Base-by-base conservation (phyloP, 768 basidiomycete genomes). In the Amanita jacksonii region DNA sequence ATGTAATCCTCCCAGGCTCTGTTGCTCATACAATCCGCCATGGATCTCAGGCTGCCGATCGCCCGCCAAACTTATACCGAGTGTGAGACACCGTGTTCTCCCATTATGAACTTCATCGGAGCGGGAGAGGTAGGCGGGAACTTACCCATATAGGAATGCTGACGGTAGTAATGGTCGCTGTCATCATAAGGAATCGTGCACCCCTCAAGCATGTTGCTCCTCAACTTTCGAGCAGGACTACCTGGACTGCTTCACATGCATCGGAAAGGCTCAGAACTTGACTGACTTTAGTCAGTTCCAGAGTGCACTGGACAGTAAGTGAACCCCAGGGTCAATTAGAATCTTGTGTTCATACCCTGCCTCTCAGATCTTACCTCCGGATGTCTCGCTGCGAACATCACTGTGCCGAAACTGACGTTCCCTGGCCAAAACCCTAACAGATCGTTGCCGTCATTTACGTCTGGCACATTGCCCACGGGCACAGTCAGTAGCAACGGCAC, bases 361-460 rank as follows among this genome's bases (percentile, higher is more conserved):
- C 38, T 13, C 3, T 16, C 27, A 45, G 43, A 20, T 2, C 28
- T 45, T n/a, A 38, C 36, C 16, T 15, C 43, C 2, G 25, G 9
- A 10, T 45, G 44, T n/a, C 5, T 20, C 2, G 28, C 19, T 22
- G 15, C 12, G 4, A 55, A 55, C 13, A 18, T 55, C 43, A 31
- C 28, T 7, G 39, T 58, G 2, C 52, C 59, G 4, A 52, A 43
- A 41, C 48, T 56, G 42, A 56, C 57, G 2, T 47, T 63, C 20
- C 62, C 62, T 2, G 62, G 60, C n/a, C 53, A 58, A 52, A 42
- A 59, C 24, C 51, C 61, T 5, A 52, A 57, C 39, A 54, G 56
- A 16, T 42, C 52, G 8, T 39, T 58, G 16, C 40, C 56, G 3
- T 49, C 49, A 15, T 47, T 50, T 7, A 47, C 53, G 13, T 27